These are phyloP conservation scores for Chlorella variabilis DNA, from an alignment of 163 green algal species.

Conservation along the genomic window DNA sequence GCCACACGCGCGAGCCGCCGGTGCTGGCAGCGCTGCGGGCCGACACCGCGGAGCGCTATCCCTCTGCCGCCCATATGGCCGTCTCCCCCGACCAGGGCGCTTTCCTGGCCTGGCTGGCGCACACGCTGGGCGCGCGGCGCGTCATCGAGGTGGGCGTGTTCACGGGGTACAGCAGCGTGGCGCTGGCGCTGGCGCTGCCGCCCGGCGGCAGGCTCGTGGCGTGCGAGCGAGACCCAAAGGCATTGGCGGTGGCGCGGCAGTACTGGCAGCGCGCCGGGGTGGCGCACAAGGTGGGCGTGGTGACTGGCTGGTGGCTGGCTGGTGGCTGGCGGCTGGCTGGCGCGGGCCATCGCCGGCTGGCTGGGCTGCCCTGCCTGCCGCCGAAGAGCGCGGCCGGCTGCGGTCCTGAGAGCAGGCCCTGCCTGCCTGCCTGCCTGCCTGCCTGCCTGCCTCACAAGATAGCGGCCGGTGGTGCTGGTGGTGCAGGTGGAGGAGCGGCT, in stretches of 20 bases:
- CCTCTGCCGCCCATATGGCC: slow-evolving; percentile 69
- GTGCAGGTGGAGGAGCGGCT: slow-evolving; percentile 63
- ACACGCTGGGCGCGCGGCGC: slow-evolving; percentile 64
- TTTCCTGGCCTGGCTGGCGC: slow-evolving; percentile 86
- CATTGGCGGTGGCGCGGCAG: slow-evolving; percentile 73
- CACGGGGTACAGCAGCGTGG: slow-evolving; percentile 91
- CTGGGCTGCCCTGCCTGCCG: no score
- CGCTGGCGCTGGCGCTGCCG: slow-evolving; percentile 82
- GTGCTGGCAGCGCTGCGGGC: slow-evolving; percentile 26
- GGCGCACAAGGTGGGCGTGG: slow-evolving; percentile 59
- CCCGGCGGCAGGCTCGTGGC: slow-evolving; percentile 77
- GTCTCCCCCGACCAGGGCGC: slow-evolving; percentile 89
- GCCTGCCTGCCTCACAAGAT: no score
- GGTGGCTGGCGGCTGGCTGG: background rate
- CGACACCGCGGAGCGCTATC: slow-evolving; percentile 62
- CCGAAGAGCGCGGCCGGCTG: no score
- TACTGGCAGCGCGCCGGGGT: slow-evolving; percentile 75
- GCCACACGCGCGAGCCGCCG: slow-evolving; percentile 73
- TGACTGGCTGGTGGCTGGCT: background rate
- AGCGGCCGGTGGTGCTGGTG: no score
- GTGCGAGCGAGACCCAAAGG: slow-evolving; percentile 77
- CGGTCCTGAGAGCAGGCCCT: no score
- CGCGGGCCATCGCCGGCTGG: no score
- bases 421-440: no score
- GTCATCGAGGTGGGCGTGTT: slow-evolving; percentile 95